A percentile compares a stretch with the other conserved stretches of the same genome.
phyloP scores from a whole-genome alignment of 257 asterid genomes.

The Penstemon newberryi region DNA sequence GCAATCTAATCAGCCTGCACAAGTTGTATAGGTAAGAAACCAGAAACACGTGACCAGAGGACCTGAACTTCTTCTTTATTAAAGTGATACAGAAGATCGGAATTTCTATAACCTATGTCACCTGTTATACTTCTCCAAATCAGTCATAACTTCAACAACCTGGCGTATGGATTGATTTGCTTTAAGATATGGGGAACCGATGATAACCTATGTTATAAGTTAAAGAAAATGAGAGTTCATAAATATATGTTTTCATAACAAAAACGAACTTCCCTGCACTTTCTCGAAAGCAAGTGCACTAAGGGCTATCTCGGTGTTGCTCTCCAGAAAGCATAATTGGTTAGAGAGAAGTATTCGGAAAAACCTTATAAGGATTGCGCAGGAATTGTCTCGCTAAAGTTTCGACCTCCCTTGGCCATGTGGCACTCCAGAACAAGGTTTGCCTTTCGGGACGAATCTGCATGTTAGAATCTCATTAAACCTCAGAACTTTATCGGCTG shows the following conservation, averaged over 20 bases:
- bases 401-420: conserved; percentile 96
- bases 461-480: conserved; percentile 21
- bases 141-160: conserved; percentile 75
- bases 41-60: conserved; percentile 13
- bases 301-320: conserved; percentile 2
- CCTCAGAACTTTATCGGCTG: conserved; percentile 14
- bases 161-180: conserved; percentile 85
- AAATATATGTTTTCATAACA: not conserved
- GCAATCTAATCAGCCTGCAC: conserved; percentile 71
- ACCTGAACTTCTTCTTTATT: not conserved
- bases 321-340: conserved; percentile 1
- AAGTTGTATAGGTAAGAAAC: conserved; percentile 32
- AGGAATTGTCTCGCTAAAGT: conserved; percentile 81
- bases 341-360: conserved; percentile 17
- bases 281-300: conserved; percentile 19
- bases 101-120: conserved; percentile 27
- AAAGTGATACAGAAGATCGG: not conserved
- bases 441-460: conserved; percentile 97
- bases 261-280: conserved; percentile 2
- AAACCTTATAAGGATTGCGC: conserved; percentile 77
- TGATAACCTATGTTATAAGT: conserved; percentile 55
- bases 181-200: conserved; percentile 78
- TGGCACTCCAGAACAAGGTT: conserved; percentile 97
- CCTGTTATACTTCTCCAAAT: conserved; percentile 89
- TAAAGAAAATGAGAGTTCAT: conserved; percentile 7